These are phyloP conservation scores for Incumbomyces delicatus DNA, from an alignment of 2,329 filamentous ascomycete species.

Conservation along the genomic window DNA sequence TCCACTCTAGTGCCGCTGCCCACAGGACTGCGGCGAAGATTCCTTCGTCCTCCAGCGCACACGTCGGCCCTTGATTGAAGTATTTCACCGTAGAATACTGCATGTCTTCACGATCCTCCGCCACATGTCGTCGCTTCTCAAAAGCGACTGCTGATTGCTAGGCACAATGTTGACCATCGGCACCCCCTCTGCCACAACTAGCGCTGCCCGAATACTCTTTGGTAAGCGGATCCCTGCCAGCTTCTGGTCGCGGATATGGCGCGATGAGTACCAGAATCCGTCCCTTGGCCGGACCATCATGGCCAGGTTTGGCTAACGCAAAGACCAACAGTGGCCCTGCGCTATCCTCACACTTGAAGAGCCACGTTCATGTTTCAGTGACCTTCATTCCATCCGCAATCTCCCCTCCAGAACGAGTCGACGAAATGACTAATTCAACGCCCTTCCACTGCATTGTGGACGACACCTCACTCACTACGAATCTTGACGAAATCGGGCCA, in stretches of 20 bases:
- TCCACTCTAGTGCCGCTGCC: slow-evolving; percentile 1
- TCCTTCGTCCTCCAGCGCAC: background rate
- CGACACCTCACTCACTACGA: slow-evolving; percentile 42
- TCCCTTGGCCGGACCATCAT: too few species aligned
- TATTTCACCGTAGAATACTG: background rate
- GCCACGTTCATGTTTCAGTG: slow-evolving; percentile 3
- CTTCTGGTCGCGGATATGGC: background rate
- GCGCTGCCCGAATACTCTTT: background rate
- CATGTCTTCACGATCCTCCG: slow-evolving; percentile 5
- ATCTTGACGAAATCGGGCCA: slow-evolving; percentile 44
- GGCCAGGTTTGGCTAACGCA: background rate
- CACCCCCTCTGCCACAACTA: slow-evolving; percentile 1
- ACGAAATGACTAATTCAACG: slow-evolving; percentile 26
- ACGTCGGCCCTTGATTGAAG: background rate
- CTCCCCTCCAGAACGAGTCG: slow-evolving; percentile 3
- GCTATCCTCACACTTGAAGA: background rate
- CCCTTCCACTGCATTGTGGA: slow-evolving; percentile 45
- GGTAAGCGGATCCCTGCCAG: background rate
- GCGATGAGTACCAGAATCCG: background rate
- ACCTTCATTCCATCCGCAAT: background rate
- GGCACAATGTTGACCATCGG: slow-evolving; percentile 6
- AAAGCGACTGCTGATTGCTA: slow-evolving; percentile 5
- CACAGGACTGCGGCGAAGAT: background rate
- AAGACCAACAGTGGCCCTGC: background rate
- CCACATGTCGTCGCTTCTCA: slow-evolving; percentile 4